Evolutionary conservation across 192 early-diverging fungal genomes (phyloP).

Genomic region (Backusella circina): DNA sequence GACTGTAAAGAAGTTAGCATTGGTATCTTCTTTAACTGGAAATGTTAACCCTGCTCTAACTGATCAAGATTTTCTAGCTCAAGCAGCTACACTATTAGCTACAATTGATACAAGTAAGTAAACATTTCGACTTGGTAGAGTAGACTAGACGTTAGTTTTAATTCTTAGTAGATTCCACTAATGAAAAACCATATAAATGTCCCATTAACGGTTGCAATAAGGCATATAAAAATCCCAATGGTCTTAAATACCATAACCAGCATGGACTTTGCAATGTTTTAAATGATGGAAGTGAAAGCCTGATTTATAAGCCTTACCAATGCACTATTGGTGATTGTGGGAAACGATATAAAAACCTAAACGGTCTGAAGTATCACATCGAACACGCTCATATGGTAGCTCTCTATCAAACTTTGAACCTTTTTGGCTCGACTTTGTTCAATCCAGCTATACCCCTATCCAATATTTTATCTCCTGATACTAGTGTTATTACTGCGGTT

Average conservation of each 20-base stretch:
- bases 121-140: background rate
- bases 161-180: conserved; percentile 3
- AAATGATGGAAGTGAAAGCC: conserved; percentile 51
- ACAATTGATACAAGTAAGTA: conserved; percentile 16
- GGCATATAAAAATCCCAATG: conserved; percentile 98
- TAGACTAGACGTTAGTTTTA: background rate
- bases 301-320: conserved; percentile 63
- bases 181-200: conserved; percentile 89
- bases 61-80: conserved; percentile 37
- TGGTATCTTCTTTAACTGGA: background rate
- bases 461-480: background rate
- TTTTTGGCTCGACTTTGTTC: conserved; percentile 24
- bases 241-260: conserved; percentile 95
- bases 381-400: conserved; percentile 76
- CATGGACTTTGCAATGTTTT: conserved; percentile 80
- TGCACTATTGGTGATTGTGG: conserved; percentile 82
- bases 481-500: background rate
- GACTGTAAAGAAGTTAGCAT: conserved; percentile 26
- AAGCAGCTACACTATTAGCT: conserved; percentile 31
- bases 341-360: conserved; percentile 95
- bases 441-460: background rate
- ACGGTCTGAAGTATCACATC: conserved; percentile 93
- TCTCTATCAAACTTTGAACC: conserved; percentile 28
- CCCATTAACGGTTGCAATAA: conserved; percentile 83
- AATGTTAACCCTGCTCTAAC: conserved; percentile 18